Base-by-base conservation (phyloP, 345 rosid species). In the Cardamine chenopodiifolia region DNA sequence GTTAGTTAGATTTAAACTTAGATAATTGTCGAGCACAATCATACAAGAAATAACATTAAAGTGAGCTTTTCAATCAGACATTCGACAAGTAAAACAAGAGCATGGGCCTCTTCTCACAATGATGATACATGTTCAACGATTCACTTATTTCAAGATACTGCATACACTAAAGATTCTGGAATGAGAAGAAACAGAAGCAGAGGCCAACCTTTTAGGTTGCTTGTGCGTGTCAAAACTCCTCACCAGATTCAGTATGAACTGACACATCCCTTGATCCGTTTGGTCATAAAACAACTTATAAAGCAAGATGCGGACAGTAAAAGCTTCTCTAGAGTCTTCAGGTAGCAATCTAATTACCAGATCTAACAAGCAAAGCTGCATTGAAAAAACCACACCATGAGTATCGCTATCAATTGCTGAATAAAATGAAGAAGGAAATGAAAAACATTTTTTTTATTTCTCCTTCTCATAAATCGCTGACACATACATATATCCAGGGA, bases 281-380 rank as follows among this genome's bases (percentile, higher is more conserved):
- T 92, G 97, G 71, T 92, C 97, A 80, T 95, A 95, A 80, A 92
- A 92, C 77, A 95, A 73, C 85, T 92, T 95, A 79, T 95, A 92
- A 73, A 95, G 97, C 75, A 92, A 90, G 74, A 95, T 76, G 66
- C 97, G 91, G 55, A 92, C 92, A 75, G 97, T 90, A 78, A 75
- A 91, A 68, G 99, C 87, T 86, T 92, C 97, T 83, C 71, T 86
- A 17, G 91, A 95, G 79, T 87, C 86, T 79, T 89, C 93, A 59
- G 97, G 96, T 37, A 72, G 63, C 72, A 78, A 66, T 72, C 83
- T 84, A 26, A 92, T 85, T 79, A 95, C 93, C 85, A 92, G 81
- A 77, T 89, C 88, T 74, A 90, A 78, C 82, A 88, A 81, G 63
- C 77, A 79, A 71, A 92, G 86, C 97, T 95, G 90, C 89, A 82